Evolutionary conservation across 768 basidiomycete species (phyloP), one percentile per base, ranked within the genome.

Genomic region (Hebeloma cylindrosporum): DNA sequence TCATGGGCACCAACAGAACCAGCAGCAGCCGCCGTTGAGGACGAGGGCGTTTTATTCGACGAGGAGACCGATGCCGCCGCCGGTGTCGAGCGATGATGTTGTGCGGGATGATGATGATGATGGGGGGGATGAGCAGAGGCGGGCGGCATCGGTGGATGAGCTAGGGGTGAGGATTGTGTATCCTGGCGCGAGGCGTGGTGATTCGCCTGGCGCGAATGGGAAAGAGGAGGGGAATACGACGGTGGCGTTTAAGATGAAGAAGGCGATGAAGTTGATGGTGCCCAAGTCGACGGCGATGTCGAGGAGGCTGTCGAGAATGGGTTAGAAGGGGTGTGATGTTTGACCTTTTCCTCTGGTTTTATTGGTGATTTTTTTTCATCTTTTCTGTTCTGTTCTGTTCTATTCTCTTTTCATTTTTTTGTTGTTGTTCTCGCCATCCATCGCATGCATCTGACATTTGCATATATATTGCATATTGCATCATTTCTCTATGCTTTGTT

Each of bases 251-350:
- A 69, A 81, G 44, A 78, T 89, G 44, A 77, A 79, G 28, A 82
- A 82, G 35, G 88, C 88, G 9, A 73, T 90, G 63, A 88, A 83
- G 64, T 82, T 86, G 3, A 82, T 89, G 61, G 84, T 83, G 46
- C 81, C 85, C 34, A 86, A 78, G 66, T 70, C 75, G 7, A 73
- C 77, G 5, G 64, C 37, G 5, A 26, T 61, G 47, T 78, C 78
- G 2, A 74, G 72, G 53, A 72, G 77, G 48, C 36, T 74, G 55
- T 79, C 81, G 8, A 72, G 75, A 48, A 48, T 71, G 33, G 54
- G 50, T 51, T n/a, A n/a, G n/a, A n/a, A n/a, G n/a, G n/a, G n/a
- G n/a, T n/a, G n/a, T n/a, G n/a, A n/a, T 64, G 51, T 65, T 17
- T 10, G 14, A 14, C n/a, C 26, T 42, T 47, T 42, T 20, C n/a